These are phyloP conservation scores for Picocystis sp. DNA, from an alignment of 163 green algal species.

Conservation along the genomic window DNA sequence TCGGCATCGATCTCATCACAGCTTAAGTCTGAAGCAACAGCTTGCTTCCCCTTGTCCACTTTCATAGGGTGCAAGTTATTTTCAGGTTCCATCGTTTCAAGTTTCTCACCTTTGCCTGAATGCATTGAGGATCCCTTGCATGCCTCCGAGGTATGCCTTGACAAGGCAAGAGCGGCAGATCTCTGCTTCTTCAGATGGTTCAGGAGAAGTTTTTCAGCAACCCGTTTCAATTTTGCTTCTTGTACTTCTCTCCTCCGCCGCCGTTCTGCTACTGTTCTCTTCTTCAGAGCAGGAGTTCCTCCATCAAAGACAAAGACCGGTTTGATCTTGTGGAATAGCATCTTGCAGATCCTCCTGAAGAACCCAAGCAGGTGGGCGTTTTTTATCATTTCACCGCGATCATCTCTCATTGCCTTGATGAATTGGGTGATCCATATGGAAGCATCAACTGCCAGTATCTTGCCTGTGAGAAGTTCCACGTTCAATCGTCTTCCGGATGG, in stretches of 20 bases:
- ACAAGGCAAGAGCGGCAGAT: too few relatives aligned
- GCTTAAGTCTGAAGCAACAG: background rate
- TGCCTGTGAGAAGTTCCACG: conserved; percentile 63
- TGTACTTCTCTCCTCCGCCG: conserved; percentile 14
- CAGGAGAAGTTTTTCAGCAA: conserved; percentile 85
- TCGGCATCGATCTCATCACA: background rate
- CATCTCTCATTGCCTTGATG: conserved; percentile 86
- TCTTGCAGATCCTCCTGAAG: conserved; percentile 83
- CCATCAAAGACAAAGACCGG: conserved; percentile 98
- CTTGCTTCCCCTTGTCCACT: background rate
- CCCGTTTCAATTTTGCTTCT: background rate
- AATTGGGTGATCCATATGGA: conserved; percentile 97
- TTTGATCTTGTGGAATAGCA: conserved; percentile 79
- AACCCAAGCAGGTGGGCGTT: conserved; percentile 93
- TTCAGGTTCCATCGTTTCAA: too few relatives aligned
- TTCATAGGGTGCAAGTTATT: too few relatives aligned
- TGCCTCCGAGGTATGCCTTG: too few relatives aligned
- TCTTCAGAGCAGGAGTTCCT: conserved; percentile 79
- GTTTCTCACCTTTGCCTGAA: too few relatives aligned
- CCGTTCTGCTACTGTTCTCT: conserved; percentile 54
- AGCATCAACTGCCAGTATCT: conserved; percentile 77
- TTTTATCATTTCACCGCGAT: conserved; percentile 68
- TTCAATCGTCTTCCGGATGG: conserved; percentile 62
- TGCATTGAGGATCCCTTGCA: too few relatives aligned
- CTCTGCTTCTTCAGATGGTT: conserved; percentile 62